phyloP scores from a whole-genome alignment of 305 asterid species.

The Fraxinus angustifolia region DNA sequence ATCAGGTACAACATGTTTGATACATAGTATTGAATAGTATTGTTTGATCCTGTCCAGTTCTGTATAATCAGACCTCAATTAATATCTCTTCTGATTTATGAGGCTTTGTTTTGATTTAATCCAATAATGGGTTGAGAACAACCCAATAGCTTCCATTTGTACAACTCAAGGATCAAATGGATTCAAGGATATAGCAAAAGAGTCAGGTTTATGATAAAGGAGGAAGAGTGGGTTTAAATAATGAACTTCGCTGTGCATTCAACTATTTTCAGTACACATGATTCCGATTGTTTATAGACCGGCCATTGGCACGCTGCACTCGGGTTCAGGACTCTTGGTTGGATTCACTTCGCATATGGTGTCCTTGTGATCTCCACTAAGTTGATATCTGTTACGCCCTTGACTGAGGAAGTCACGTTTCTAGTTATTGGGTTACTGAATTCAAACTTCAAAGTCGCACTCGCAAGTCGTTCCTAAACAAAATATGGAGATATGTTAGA shows the following conservation, averaged over 20 bases:
- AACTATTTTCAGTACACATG: conserved; percentile 31
- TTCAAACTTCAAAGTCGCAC: conserved; percentile 23
- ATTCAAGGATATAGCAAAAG: conserved; percentile 51
- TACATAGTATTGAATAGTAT: background rate
- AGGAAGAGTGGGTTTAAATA: conserved; percentile 27
- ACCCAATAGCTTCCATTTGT: conserved; percentile 69
- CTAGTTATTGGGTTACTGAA: conserved; percentile 26
- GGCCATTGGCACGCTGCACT: conserved; percentile 29
- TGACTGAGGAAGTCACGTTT: conserved; percentile 24
- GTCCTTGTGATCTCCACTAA: conserved; percentile 43
- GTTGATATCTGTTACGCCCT: conserved; percentile 25
- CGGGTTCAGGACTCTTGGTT: conserved; percentile 28
- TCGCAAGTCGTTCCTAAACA: conserved; percentile 23
- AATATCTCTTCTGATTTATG: conserved; percentile 4
- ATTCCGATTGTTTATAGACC: conserved; percentile 24
- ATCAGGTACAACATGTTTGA: conserved; percentile 41
- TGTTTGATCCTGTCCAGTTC: background rate
- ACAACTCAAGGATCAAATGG: conserved; percentile 48
- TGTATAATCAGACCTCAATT: background rate
- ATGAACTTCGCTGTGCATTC: conserved; percentile 29
- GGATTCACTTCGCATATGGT: conserved; percentile 36
- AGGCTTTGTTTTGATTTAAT: conserved; percentile 69
- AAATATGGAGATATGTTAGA: background rate
- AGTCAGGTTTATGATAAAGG: too few relatives aligned
- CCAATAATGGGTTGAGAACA: conserved; percentile 50